A percentile compares a stretch with the other conserved stretches of the same genome.
Conservation (phyloP, 2,329 filamentous ascomycete species). For the Claviceps arundinis region DNA sequence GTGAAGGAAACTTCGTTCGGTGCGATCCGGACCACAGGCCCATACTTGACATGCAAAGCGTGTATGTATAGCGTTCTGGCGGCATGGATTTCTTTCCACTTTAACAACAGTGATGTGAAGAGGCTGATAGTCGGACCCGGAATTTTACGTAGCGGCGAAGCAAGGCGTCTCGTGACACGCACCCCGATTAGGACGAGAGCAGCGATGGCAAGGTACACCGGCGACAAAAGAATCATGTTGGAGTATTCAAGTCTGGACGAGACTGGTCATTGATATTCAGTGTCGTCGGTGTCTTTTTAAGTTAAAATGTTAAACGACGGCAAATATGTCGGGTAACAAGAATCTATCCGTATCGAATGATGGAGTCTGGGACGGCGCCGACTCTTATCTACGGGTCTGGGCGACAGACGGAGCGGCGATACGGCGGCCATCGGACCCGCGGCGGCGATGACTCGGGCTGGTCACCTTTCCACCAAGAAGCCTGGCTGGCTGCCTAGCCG, state of each 20-base stretch:
- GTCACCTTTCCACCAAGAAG: not conserved
- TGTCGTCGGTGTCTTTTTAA: not conserved
- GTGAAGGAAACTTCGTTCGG: constrained; percentile 34
- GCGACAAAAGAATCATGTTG: constrained; percentile 15
- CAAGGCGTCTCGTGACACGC: constrained; percentile 15
- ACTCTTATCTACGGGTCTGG: not conserved
- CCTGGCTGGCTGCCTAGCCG: not conserved
- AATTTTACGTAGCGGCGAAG: constrained; percentile 24
- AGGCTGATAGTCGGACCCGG: constrained; percentile 36
- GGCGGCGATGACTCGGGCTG: not conserved
- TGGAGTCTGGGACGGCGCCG: not conserved
- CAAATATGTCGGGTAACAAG: not conserved
- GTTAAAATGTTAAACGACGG: not conserved
- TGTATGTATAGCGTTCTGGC: constrained; percentile 43
- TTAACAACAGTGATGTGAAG: constrained; percentile 37
- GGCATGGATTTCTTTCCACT: constrained; percentile 42
- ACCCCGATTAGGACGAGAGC: constrained; percentile 13
- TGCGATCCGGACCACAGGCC: constrained; percentile 30
- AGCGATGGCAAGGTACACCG: constrained; percentile 14
- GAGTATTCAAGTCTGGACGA: not conserved
- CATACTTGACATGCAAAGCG: constrained; percentile 29
- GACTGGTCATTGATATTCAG: not conserved
- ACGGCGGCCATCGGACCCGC: not conserved
- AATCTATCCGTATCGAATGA: not conserved
- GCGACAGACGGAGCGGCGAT: not conserved